Evolutionary conservation across 2,329 filamentous ascomycete genomes (phyloP), one percentile per base, ranked within the genome.

Genomic region (Aspergillus sp.): DNA sequence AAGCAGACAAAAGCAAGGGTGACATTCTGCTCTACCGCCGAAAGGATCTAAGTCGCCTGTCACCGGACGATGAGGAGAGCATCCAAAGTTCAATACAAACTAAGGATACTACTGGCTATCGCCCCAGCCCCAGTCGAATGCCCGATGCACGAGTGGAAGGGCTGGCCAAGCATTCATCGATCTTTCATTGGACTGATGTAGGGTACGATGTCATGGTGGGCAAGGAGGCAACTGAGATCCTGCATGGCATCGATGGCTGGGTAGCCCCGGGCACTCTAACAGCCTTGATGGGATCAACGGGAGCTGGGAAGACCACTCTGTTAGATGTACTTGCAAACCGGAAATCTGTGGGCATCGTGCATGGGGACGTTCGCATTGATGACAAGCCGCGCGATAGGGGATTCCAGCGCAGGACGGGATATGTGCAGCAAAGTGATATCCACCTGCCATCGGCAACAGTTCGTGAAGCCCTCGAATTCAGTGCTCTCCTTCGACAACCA

Each of bases 231-330:
- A 85, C 92, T 16, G 86, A 89, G 47, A 90, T 97, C 68, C 80
- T 97, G 60, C 88, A 96, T 68, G 82, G 95, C 63, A 90, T 96
- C 12, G 90, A 96, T 70, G 93, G 93, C 39, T 96, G 91, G 90
- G 92, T 97, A 60, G 95, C 96, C 76, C 93, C 93, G 3, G 93
- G 93, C 60, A 96, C 91, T n/a, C 75, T 96, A 56, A 96, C 92
- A 11, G 92, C 91, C 42, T 82, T 96, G 3, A 96, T 96, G 92
- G 90, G 92, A 78, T 91, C 93, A 6, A 92, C 90, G 32, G 92
- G 93, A 65, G 93, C 93, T 18, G 93, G 93, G 59, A 97, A 97
- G 76, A 97, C 93, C 0, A 96, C 93, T 0, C 84, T 97, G 26
- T 80, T 97, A 32, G 91, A 96, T 76, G 90, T 91, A 39, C 82